These are phyloP conservation scores for Cystobasidium sp. DNA, from an alignment of 1,284 basidiomycete genomes.

Conservation along the genomic window DNA sequence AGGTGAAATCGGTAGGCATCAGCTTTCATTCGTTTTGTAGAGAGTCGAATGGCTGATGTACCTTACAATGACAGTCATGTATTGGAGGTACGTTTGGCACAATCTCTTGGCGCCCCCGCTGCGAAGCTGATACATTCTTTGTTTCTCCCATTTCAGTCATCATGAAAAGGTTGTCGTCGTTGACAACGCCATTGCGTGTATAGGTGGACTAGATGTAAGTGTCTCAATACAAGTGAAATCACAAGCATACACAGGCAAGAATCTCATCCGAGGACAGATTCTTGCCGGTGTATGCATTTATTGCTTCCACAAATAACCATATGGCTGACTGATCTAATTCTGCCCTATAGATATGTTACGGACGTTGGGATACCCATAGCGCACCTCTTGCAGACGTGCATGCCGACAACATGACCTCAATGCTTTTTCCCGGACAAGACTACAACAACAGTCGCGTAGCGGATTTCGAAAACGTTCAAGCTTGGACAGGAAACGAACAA, in stretches of 20 bases:
- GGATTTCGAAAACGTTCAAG: constrained; percentile 79
- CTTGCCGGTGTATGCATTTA: no score
- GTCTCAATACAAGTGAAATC: no score
- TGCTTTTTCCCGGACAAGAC: constrained; percentile 83
- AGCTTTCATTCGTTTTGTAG: neutral
- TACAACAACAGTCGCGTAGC: constrained; percentile 53
- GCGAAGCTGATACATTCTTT: neutral
- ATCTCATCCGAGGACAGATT: no score
- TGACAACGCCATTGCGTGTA: constrained; percentile 65
- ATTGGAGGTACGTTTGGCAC: constrained; percentile 19
- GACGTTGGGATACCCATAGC: constrained; percentile 84
- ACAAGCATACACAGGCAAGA: no score
- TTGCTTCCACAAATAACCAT: neutral
- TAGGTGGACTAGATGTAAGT: constrained; percentile 50
- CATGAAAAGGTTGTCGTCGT: constrained; percentile 66
- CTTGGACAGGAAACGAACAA: constrained; percentile 68
- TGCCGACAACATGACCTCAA: constrained; percentile 76
- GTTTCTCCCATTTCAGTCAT: constrained; percentile 50
- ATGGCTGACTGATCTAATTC: constrained; percentile 66
- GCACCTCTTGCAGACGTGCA: constrained; percentile 83
- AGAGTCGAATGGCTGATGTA: neutral
- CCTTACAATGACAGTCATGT: constrained; percentile 7
- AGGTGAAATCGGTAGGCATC: constrained; percentile 21
- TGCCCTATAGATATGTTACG: constrained; percentile 77
- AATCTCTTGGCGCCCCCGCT: no score